A percentile compares a stretch with the other conserved stretches of the same genome.
These are phyloP conservation scores for Orbilia ellipsospora DNA, from an alignment of 2,329 filamentous ascomycete genomes.

Conservation along the genomic window DNA sequence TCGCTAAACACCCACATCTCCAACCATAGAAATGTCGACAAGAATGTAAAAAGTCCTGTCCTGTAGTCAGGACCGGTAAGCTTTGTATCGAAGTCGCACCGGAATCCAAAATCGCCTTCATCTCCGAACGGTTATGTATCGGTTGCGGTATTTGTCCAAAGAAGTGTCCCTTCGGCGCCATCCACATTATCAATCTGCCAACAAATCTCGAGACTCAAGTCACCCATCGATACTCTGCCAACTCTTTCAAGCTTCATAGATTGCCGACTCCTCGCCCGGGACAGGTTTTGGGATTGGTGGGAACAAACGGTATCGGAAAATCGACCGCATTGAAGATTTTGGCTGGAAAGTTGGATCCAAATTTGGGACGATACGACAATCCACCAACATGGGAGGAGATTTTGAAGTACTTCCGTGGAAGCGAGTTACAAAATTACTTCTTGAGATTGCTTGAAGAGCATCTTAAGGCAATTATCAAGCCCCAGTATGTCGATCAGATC, in stretches of 20 bases:
- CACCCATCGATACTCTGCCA: conserved; percentile 97
- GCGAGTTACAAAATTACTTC: conserved; percentile 98
- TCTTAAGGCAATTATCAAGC: conserved; percentile 97
- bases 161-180: conserved; percentile 93
- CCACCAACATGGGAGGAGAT: conserved; percentile 99
- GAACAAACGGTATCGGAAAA: conserved; percentile 99
- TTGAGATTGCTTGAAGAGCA: conserved; percentile 98
- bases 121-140: conserved; percentile 94
- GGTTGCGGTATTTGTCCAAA: conserved; percentile 99
- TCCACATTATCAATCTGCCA: conserved; percentile 99
- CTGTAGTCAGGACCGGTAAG: conserved; percentile 96
- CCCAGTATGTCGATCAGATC: conserved; percentile 98
- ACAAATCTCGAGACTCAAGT: conserved; percentile 99
- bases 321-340: conserved; percentile 99
- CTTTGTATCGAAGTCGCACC: conserved; percentile 93
- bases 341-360: conserved; percentile 97
- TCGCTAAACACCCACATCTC: conserved; percentile 58
- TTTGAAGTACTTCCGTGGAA: conserved; percentile 96
- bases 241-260: conserved; percentile 99
- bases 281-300: conserved; percentile 93
- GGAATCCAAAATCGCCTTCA: conserved; percentile 94
- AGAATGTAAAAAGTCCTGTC: conserved; percentile 99
- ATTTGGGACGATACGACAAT: conserved; percentile 92
- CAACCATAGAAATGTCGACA: conserved; percentile 87
- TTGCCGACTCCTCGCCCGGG: conserved; percentile 95